phyloP scores from a whole-genome alignment of 805 yeast genomes.

The Zygosaccharomyces lentus region DNA sequence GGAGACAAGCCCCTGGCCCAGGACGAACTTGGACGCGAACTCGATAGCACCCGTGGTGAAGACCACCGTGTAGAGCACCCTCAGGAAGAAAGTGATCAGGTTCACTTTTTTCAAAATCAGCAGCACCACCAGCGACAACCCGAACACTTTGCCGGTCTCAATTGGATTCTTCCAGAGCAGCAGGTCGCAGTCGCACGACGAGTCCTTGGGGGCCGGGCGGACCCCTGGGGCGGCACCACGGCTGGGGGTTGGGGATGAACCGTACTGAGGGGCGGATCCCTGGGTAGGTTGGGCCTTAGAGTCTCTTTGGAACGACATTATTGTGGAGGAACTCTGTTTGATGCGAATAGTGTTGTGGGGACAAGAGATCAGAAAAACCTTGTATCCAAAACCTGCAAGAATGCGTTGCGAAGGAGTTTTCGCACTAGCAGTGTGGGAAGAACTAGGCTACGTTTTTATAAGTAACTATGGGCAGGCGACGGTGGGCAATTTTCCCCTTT shows the following conservation, averaged over 20 bases:
- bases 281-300: constrained; percentile 1
- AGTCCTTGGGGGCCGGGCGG: neutral
- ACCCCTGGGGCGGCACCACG: constrained; percentile 1
- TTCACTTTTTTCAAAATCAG: constrained; percentile 60
- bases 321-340: neutral
- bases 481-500: constrained; percentile 2
- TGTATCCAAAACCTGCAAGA: neutral
- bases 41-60: constrained; percentile 68
- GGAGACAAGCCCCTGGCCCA: constrained; percentile 77
- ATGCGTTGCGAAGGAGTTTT: constrained; percentile 3
- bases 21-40: constrained; percentile 62
- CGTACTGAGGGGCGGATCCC: constrained; percentile 1
- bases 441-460: constrained; percentile 6
- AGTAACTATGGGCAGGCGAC: neutral
- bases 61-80: constrained; percentile 55
- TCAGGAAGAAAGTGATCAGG: constrained; percentile 56
- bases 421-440: neutral
- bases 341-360: neutral
- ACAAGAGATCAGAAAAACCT: neutral
- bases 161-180: constrained; percentile 44
- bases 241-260: neutral
- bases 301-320: constrained; percentile 3
- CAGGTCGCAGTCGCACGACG: constrained; percentile 23
- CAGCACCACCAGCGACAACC: constrained; percentile 52
- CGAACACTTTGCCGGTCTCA: constrained; percentile 73